phyloP scores from a whole-genome alignment of 352 stramenopile species.

The Pythium coloratum region DNA sequence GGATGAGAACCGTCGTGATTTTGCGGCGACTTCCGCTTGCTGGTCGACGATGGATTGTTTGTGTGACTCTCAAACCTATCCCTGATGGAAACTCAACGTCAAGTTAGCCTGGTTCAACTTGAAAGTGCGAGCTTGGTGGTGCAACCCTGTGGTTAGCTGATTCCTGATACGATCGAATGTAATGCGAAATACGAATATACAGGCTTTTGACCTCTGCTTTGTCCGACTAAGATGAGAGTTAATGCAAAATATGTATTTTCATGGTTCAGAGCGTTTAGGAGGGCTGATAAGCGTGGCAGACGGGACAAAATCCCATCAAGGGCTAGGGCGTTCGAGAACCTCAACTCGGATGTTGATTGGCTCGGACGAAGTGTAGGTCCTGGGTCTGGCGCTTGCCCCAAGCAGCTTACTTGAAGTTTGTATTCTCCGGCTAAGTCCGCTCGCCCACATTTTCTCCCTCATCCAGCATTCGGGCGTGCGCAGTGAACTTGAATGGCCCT shows the following conservation, averaged over 20 bases:
- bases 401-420: slow-evolving; percentile 33
- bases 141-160: slow-evolving; percentile 4
- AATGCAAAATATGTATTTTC: slow-evolving; percentile 17
- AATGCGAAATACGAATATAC: too few species aligned
- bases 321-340: slow-evolving; percentile 14
- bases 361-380: slow-evolving; percentile 21
- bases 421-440: slow-evolving; percentile 28
- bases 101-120: slow-evolving; percentile 27
- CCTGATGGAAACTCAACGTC: slow-evolving; percentile 30
- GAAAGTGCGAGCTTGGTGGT: slow-evolving; percentile 17
- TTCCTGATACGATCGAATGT: too few species aligned
- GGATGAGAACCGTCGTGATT: slow-evolving; percentile 12
- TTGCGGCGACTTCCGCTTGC: slow-evolving; percentile 12
- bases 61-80: slow-evolving; percentile 14
- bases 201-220: too few species aligned
- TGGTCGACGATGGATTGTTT: slow-evolving; percentile 14
- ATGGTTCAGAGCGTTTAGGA: slow-evolving; percentile 2
- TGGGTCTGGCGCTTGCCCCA: slow-evolving; percentile 16
- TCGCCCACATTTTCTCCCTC: slow-evolving; percentile 17
- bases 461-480: slow-evolving; percentile 8
- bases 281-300: slow-evolving; percentile 12
- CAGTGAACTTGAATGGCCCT: slow-evolving; percentile 9
- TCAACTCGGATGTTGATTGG: slow-evolving; percentile 20
- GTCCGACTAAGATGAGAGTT: neutral
- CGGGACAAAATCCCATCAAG: slow-evolving; percentile 3